Conservation (phyloP, 805 yeast genomes). For the Kurtzmaniella cleridarum region DNA sequence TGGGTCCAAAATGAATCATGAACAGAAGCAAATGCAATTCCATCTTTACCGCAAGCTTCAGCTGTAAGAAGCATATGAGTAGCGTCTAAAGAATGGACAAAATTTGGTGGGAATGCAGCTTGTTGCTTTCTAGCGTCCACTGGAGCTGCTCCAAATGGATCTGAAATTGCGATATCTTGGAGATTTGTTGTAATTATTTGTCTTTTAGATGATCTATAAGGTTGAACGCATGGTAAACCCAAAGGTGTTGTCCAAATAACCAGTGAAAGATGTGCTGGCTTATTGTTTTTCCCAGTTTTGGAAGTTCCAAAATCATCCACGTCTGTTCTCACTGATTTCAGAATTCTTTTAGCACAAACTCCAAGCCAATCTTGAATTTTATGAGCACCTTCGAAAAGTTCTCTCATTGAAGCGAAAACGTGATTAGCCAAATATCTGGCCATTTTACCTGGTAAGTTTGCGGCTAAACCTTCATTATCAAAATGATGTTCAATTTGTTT, state of each 20-base stretch:
- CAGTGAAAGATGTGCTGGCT: constrained; percentile 68
- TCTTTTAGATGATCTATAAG: constrained; percentile 69
- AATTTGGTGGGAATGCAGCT: constrained; percentile 94
- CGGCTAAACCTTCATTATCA: constrained; percentile 32
- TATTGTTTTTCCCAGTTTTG: constrained; percentile 19
- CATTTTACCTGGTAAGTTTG: constrained; percentile 19
- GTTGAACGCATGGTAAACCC: constrained; percentile 95
- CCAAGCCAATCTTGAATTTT: constrained; percentile 95
- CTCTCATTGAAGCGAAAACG: constrained; percentile 80
- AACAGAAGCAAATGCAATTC: constrained; percentile 82
- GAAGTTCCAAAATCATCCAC: constrained; percentile 32
- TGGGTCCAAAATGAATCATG: constrained; percentile 99
- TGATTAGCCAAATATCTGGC: constrained; percentile 63
- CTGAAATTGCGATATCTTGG: constrained; percentile 81
- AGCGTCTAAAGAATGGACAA: constrained; percentile 91
- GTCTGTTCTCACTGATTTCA: constrained; percentile 71
- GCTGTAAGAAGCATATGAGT: constrained; percentile 95
- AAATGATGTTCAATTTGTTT: constrained; percentile 64
- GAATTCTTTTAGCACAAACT: constrained; percentile 73
- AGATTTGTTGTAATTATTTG: constrained; percentile 73
- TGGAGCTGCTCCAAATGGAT: constrained; percentile 78
- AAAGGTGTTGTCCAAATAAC: constrained; percentile 98
- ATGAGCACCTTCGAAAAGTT: constrained; percentile 88
- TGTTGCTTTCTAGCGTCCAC: constrained; percentile 88
- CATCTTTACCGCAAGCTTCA: constrained; percentile 58